Percentiles rank a stretch among this genome's conserved stretches.
Conservation (phyloP, 495 filamentous ascomycete species). For the Durotheca rogersii region DNA sequence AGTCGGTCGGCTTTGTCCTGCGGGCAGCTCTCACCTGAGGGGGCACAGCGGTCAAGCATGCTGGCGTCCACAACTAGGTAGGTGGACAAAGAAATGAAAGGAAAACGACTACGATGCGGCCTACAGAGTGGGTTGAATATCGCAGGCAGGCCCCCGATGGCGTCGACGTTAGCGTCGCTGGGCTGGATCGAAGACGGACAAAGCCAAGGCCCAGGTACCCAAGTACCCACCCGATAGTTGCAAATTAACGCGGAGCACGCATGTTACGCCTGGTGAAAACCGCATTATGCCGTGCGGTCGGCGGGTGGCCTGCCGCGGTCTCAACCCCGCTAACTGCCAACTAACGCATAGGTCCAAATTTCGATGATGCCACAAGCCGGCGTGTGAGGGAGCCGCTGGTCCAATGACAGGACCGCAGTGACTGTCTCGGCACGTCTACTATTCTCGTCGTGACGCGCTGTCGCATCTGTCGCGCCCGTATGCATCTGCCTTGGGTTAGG, state of each 20-base stretch:
- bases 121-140: background rate
- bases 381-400: constrained; percentile 9
- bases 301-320: constrained; percentile 6
- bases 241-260: constrained; percentile 7
- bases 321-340: constrained; percentile 9
- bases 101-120: background rate
- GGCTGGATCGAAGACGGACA: constrained; percentile 9
- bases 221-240: too few species aligned
- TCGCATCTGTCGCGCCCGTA: too few species aligned
- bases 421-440: too few species aligned
- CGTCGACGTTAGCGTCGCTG: constrained; percentile 24
- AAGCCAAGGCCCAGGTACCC: constrained; percentile 11
- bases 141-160: constrained; percentile 23
- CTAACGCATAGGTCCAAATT: constrained; percentile 10
- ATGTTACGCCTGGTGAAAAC: background rate
- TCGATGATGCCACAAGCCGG: constrained; percentile 20
- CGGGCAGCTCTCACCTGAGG: too few species aligned
- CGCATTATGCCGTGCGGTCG: background rate
- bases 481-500: too few species aligned
- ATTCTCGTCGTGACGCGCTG: too few species aligned
- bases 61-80: too few species aligned
- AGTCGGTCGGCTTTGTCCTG: constrained; percentile 1
- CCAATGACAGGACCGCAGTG: constrained; percentile 12
- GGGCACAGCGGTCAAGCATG: too few species aligned
- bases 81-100: background rate